Conservation (phyloP, 352 stramenopile genomes). For the Globisporangium camurandrum region DNA sequence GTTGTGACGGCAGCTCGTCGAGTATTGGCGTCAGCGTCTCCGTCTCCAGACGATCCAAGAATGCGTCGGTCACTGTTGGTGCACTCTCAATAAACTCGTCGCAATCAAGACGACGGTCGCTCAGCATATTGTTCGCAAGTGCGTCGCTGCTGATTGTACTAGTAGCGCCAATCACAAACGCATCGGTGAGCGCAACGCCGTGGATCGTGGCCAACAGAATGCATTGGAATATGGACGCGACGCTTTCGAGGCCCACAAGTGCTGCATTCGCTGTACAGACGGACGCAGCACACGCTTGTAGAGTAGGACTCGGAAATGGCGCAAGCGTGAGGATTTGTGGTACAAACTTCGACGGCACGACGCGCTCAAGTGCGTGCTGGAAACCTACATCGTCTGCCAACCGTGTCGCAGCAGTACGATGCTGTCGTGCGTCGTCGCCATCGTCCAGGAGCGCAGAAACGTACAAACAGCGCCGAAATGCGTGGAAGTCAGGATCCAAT, state of each 20-base stretch:
- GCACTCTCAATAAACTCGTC: constrained; percentile 32
- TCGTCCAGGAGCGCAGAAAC: constrained; percentile 22
- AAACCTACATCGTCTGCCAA: constrained; percentile 24
- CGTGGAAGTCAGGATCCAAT: constrained; percentile 60
- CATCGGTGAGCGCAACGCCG: constrained; percentile 23
- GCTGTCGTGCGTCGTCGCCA: too few species aligned
- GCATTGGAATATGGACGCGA: constrained; percentile 45
- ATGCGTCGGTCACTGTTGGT: constrained; percentile 13
- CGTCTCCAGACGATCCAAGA: constrained; percentile 15
- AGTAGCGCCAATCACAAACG: constrained; percentile 19
- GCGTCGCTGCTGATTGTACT: constrained; percentile 13
- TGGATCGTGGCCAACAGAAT: constrained; percentile 66
- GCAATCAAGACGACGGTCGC: constrained; percentile 25
- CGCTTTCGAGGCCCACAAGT: constrained; percentile 45
- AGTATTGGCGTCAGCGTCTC: constrained; percentile 38
- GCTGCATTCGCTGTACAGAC: constrained; percentile 33
- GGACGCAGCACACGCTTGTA: constrained; percentile 26
- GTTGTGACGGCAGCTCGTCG: constrained; percentile 44
- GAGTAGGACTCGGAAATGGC: too few species aligned
- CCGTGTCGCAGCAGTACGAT: constrained; percentile 14
- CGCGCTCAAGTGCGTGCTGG: constrained; percentile 28
- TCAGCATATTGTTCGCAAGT: constrained; percentile 2
- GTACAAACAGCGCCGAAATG: constrained; percentile 53
- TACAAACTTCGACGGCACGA: constrained; percentile 35
- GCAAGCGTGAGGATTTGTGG: constrained; percentile 41